Percentiles rank a stretch among this genome's conserved stretches.
These are phyloP conservation scores for Globisporangium cederbergense DNA, from an alignment of 352 stramenopile genomes.

Conservation along the genomic window DNA sequence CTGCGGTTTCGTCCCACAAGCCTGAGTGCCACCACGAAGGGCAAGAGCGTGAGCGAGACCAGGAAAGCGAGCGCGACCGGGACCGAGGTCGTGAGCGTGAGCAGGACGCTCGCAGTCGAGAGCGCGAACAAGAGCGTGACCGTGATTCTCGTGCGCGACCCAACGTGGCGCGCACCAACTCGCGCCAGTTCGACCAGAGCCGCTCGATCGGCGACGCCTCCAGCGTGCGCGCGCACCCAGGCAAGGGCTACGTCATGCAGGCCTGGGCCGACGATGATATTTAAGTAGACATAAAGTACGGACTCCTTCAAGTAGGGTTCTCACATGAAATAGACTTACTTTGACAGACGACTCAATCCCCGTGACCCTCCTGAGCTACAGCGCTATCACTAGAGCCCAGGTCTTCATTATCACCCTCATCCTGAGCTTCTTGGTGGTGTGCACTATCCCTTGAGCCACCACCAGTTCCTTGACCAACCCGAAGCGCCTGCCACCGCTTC, in stretches of 20 bases:
- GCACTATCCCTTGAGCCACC: not conserved
- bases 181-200: conserved; percentile 14
- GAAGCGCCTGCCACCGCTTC: conserved; percentile 52
- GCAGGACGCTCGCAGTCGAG: conserved; percentile 9
- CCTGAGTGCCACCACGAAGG: conserved; percentile 2
- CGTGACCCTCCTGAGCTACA: not conserved
- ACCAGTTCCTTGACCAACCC: conserved; percentile 2
- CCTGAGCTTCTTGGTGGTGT: not conserved
- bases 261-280: conserved; percentile 63
- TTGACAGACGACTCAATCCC: not conserved
- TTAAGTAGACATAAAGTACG: not conserved
- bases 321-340: not conserved
- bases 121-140: conserved; percentile 21
- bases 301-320: not conserved
- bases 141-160: conserved; percentile 8
- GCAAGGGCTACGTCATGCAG: conserved; percentile 61
- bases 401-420: not conserved
- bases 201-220: conserved; percentile 11
- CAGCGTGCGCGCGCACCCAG: conserved; percentile 20
- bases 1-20: not conserved
- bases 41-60: conserved; percentile 22
- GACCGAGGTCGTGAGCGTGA: conserved; percentile 7
- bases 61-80: conserved; percentile 20
- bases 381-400: not conserved
- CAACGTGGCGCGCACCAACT: conserved; percentile 7